Evolutionary conservation across 352 stramenopile genomes (phyloP).

Genomic region (Globisporangium okanoganense): DNA sequence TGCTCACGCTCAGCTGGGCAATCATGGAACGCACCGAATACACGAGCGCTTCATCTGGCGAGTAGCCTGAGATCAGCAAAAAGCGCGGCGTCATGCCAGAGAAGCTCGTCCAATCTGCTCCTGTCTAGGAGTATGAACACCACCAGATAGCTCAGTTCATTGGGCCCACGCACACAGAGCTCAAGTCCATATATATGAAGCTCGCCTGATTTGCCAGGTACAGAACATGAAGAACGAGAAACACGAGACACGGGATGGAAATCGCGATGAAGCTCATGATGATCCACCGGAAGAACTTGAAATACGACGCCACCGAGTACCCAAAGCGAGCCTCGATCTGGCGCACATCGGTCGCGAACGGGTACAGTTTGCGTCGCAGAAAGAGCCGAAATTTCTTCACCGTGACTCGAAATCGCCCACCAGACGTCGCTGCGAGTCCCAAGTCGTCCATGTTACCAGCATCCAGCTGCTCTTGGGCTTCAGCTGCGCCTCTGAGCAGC

Average conservation of each 20-base stretch:
- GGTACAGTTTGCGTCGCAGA: constrained; percentile 33
- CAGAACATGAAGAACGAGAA: constrained; percentile 50
- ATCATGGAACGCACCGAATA: constrained; percentile 37
- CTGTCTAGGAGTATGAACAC: not conserved
- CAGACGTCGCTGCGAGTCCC: constrained; percentile 10
- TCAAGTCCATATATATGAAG: not conserved
- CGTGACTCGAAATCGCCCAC: constrained; percentile 8
- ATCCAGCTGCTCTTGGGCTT: constrained; percentile 58
- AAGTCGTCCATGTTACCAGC: constrained; percentile 19
- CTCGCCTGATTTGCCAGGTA: constrained; percentile 26
- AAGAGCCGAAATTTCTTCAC: constrained; percentile 30
- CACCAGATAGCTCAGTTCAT: not conserved
- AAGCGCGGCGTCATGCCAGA: constrained; percentile 47
- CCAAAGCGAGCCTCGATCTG: constrained; percentile 82
- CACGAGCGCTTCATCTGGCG: constrained; percentile 39
- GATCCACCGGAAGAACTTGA: constrained; percentile 77
- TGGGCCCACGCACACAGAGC: not conserved
- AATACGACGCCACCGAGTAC: constrained; percentile 76
- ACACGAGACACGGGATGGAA: constrained; percentile 42
- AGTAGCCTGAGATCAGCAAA: constrained; percentile 58
- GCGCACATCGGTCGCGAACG: constrained; percentile 58
- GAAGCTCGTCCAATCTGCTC: constrained; percentile 18
- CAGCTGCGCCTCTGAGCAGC: constrained; percentile 49
- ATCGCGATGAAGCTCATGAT: constrained; percentile 67
- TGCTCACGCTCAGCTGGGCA: too few relatives aligned